phyloP scores from a whole-genome alignment of 257 asterid species.

The Rubia yunnanensis region DNA sequence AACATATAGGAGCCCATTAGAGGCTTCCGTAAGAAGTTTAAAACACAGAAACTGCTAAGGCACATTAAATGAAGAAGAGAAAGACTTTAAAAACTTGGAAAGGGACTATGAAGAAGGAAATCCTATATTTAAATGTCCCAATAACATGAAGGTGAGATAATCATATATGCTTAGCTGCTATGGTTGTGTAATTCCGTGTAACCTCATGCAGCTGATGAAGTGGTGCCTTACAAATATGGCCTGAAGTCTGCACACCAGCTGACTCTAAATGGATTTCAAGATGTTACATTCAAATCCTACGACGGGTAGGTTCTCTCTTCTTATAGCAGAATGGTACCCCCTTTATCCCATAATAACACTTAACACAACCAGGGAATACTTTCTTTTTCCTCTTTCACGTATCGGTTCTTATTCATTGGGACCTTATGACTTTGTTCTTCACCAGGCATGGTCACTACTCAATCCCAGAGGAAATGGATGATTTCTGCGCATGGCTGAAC shows the following conservation, averaged over 20 bases:
- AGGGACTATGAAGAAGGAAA: too few species aligned
- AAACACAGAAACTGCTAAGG: too few species aligned
- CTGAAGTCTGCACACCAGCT: slow-evolving; percentile 51
- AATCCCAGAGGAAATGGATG: slow-evolving; percentile 73
- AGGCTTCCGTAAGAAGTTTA: too few species aligned
- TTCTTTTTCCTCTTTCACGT: too few species aligned
- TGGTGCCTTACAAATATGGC: slow-evolving; percentile 57
- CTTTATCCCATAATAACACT: neutral
- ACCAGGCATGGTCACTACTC: slow-evolving; percentile 79
- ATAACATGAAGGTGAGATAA: too few species aligned
- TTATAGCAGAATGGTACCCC: neutral
- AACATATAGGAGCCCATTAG: neutral
- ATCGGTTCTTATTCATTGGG: neutral
- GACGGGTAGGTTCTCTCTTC: slow-evolving; percentile 31
- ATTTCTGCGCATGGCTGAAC: slow-evolving; percentile 60
- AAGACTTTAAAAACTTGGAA: too few species aligned
- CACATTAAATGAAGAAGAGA: too few species aligned
- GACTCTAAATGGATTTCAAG: slow-evolving; percentile 48
- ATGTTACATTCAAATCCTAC: slow-evolving; percentile 54
- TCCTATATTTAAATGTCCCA: too few species aligned
- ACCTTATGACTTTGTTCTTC: slow-evolving; percentile 7
- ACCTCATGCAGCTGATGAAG: slow-evolving; percentile 64
- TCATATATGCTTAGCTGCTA: too few species aligned
- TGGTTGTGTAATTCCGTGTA: neutral
- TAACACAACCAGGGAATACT: too few species aligned